A percentile compares a stretch with the other conserved stretches of the same genome.
phyloP scores from a whole-genome alignment of 1,284 basidiomycete species.

The Takashimella koratensis region DNA sequence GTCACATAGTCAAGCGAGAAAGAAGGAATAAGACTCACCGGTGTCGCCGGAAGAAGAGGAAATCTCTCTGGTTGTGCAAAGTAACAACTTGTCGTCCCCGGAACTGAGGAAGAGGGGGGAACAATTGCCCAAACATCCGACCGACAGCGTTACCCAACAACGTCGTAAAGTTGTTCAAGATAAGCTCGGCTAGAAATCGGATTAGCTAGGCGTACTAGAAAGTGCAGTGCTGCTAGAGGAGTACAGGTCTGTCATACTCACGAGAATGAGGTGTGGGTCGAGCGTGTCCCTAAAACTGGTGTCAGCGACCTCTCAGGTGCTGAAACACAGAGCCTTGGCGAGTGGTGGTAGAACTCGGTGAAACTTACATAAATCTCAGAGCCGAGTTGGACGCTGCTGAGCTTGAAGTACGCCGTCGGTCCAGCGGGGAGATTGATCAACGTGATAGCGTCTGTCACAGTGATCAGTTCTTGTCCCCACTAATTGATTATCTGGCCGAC shows the following conservation, averaged over 20 bases:
- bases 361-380: conserved; percentile 77
- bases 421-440: conserved; percentile 85
- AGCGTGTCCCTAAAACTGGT: conserved; percentile 71
- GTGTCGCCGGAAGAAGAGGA: conserved; percentile 94
- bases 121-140: conserved; percentile 89
- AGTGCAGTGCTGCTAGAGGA: not conserved
- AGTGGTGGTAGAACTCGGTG: not conserved
- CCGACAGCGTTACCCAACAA: conserved; percentile 90
- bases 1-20: not conserved
- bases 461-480: no score
- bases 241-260: conserved; percentile 11
- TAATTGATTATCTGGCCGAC: no score
- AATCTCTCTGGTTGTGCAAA: conserved; percentile 96
- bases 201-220: not conserved
- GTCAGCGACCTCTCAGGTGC: conserved; percentile 5
- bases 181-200: conserved; percentile 65
- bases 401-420: conserved; percentile 93
- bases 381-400: conserved; percentile 81
- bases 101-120: conserved; percentile 92
- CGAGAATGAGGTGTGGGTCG: conserved; percentile 84
- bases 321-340: not conserved
- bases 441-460: conserved; percentile 94
- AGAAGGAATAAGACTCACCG: conserved; percentile 54
- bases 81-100: conserved; percentile 97
- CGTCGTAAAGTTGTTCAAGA: conserved; percentile 93